phyloP scores from a whole-genome alignment of 352 stramenopile genomes.

The Phytophthora pseudosyringae region DNA sequence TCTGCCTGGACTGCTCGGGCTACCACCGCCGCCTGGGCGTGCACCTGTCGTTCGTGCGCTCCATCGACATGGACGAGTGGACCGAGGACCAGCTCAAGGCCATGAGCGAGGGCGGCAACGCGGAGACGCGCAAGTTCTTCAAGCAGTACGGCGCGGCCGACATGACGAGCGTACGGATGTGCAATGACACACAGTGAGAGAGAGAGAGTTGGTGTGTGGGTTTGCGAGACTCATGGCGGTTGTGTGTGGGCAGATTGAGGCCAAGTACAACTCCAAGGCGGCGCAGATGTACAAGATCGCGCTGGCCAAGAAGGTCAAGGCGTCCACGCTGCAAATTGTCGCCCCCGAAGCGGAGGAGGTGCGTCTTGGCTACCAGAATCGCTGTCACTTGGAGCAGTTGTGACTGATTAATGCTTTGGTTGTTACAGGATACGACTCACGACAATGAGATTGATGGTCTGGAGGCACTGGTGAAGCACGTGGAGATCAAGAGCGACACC shows the following conservation, averaged over 20 bases:
- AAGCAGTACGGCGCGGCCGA: slow-evolving; percentile 90
- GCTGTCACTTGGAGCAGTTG: neutral
- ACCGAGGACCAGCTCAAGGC: slow-evolving; percentile 93
- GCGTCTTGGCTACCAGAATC: neutral
- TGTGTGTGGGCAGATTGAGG: slow-evolving; percentile 70
- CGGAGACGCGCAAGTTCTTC: slow-evolving; percentile 94
- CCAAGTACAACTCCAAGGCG: slow-evolving; percentile 93
- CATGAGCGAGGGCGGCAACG: slow-evolving; percentile 95
- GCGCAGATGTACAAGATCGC: slow-evolving; percentile 89
- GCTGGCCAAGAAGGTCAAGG: slow-evolving; percentile 86
- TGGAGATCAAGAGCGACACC: slow-evolving; percentile 53
- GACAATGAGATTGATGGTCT: slow-evolving; percentile 71
- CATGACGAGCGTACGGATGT: slow-evolving; percentile 79
- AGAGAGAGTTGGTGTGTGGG: neutral
- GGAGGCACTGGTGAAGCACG: slow-evolving; percentile 83
- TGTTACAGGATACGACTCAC: slow-evolving; percentile 31
- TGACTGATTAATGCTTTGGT: slow-evolving; percentile 7
- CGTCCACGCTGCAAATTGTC: slow-evolving; percentile 67
- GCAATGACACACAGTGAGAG: neutral
- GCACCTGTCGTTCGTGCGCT: slow-evolving; percentile 95
- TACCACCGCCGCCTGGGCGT: slow-evolving; percentile 94
- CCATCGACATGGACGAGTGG: slow-evolving; percentile 97
- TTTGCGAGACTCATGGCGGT: neutral
- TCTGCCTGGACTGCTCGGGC: slow-evolving; percentile 95
- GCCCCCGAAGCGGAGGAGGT: slow-evolving; percentile 46